These are phyloP conservation scores for Mallotus japonicus DNA, from an alignment of 441 rosid genomes.

Conservation along the genomic window DNA sequence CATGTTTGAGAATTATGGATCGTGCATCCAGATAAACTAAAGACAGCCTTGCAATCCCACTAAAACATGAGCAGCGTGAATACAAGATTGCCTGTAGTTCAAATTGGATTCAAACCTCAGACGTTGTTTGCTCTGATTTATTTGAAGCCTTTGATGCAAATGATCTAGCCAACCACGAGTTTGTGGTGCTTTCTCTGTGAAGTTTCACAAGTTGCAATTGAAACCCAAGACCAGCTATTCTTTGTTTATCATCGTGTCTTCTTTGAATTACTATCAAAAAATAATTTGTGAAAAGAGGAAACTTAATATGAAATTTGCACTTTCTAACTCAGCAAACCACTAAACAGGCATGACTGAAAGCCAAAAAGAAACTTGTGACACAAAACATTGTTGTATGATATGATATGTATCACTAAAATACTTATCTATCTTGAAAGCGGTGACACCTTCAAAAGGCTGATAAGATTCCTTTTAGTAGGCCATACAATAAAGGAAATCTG, in stretches of 20 bases:
- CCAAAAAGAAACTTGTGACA: not conserved
- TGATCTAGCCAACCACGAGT: constrained; percentile 44
- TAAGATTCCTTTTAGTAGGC: not conserved
- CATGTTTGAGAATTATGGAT: not conserved
- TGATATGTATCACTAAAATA: not conserved
- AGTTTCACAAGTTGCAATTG: constrained; percentile 29
- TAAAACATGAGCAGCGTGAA: not conserved
- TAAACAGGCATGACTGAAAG: not conserved
- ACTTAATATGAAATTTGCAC: not conserved
- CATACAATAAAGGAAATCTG: not conserved
- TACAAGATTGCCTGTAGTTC: constrained; percentile 4
- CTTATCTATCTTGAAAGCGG: too few relatives aligned
- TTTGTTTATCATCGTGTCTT: constrained; percentile 25
- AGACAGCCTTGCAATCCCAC: too few relatives aligned
- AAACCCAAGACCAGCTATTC: constrained; percentile 24
- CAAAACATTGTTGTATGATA: not conserved
- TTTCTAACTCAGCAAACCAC: not conserved
- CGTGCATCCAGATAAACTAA: too few relatives aligned
- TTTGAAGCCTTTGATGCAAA: constrained; percentile 68
- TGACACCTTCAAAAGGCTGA: too few relatives aligned
- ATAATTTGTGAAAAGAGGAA: constrained; percentile 12
- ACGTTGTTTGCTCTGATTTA: constrained; percentile 34
- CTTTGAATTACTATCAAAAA: constrained; percentile 24
- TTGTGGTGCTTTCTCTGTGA: constrained; percentile 21
- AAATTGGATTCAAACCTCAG: constrained; percentile 54